These are phyloP conservation scores for Hymenotorrendiella dingleyae DNA, from an alignment of 2,329 filamentous ascomycete species.

Conservation along the genomic window DNA sequence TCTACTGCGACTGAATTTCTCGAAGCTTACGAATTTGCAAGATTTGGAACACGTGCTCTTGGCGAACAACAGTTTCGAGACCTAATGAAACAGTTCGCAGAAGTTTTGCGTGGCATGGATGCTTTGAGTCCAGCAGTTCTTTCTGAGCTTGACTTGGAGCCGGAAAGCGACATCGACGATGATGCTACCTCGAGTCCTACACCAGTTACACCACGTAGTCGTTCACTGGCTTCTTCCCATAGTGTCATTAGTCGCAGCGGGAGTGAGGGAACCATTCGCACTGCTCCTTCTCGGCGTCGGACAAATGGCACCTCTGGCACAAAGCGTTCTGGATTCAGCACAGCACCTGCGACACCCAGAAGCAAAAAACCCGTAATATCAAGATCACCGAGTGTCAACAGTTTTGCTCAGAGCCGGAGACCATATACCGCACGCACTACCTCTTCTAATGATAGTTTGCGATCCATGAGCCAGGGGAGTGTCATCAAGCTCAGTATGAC, in stretches of 20 bases:
- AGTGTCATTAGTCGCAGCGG: slow-evolving; percentile 19
- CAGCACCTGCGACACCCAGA: slow-evolving; percentile 24
- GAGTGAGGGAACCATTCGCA: slow-evolving; percentile 28
- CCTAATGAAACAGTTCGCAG: slow-evolving; percentile 80
- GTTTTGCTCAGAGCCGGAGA: slow-evolving; percentile 22
- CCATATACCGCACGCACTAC: slow-evolving; percentile 19
- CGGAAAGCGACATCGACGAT: slow-evolving; percentile 27
- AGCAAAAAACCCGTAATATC: slow-evolving; percentile 17
- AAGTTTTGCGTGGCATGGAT: slow-evolving; percentile 71
- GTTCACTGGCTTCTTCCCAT: slow-evolving; percentile 22
- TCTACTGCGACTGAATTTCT: slow-evolving; percentile 57
- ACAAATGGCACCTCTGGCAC: slow-evolving; percentile 12
- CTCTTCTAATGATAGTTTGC: slow-evolving; percentile 21
- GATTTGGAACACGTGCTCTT: slow-evolving; percentile 69
- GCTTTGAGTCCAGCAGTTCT: slow-evolving; percentile 31
- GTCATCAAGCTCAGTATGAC: slow-evolving; percentile 25
- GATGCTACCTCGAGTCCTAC: slow-evolving; percentile 21
- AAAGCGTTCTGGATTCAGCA: slow-evolving; percentile 16
- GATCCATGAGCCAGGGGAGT: slow-evolving; percentile 25
- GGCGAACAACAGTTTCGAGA: slow-evolving; percentile 65
- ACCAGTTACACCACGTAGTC: slow-evolving; percentile 20
- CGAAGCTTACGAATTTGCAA: slow-evolving; percentile 71
- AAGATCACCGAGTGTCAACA: slow-evolving; percentile 18
- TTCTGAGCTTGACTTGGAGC: slow-evolving; percentile 17
- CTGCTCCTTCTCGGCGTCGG: slow-evolving; percentile 18